phyloP scores from a whole-genome alignment of 2,329 filamentous ascomycete genomes.

The Aureobasidium zeae region DNA sequence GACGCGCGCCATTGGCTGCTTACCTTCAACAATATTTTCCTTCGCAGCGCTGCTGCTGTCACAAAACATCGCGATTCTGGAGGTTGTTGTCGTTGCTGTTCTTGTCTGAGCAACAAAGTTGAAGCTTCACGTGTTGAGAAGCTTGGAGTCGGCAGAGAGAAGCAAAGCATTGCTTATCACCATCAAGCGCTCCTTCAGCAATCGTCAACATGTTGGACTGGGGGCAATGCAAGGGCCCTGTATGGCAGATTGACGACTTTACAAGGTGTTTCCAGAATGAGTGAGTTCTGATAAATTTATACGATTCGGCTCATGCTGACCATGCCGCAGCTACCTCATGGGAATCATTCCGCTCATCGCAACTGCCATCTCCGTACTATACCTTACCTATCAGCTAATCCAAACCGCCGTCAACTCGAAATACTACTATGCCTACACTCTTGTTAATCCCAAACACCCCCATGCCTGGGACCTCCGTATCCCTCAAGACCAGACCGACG shows the following conservation, averaged over 20 bases:
- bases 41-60: conserved; percentile 9
- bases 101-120: conserved; percentile 2
- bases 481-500: conserved; percentile 21
- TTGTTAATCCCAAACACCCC: conserved; percentile 37
- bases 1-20: conserved; percentile 8
- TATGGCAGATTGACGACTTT: conserved; percentile 55
- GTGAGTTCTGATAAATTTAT: conserved; percentile 41
- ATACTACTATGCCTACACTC: conserved; percentile 49
- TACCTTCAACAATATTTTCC: conserved; percentile 13
- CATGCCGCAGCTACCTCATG: conserved; percentile 57
- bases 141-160: conserved; percentile 3
- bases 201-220: conserved; percentile 36
- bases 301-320: conserved; percentile 17
- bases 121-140: conserved; percentile 8
- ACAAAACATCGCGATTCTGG: conserved; percentile 8
- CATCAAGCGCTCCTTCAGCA: conserved; percentile 19
- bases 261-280: conserved; percentile 55
- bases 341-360: conserved; percentile 67
- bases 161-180: background rate
- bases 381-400: conserved; percentile 52
- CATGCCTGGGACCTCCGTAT: conserved; percentile 32
- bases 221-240: conserved; percentile 46
- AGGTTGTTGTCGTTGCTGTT: conserved; percentile 8
- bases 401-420: conserved; percentile 45
- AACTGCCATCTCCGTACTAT: conserved; percentile 59